Percentiles rank a stretch among this genome's conserved stretches.
These are phyloP conservation scores for Smithsoniella earleae DNA, from an alignment of 163 green algal genomes.

Conservation along the genomic window DNA sequence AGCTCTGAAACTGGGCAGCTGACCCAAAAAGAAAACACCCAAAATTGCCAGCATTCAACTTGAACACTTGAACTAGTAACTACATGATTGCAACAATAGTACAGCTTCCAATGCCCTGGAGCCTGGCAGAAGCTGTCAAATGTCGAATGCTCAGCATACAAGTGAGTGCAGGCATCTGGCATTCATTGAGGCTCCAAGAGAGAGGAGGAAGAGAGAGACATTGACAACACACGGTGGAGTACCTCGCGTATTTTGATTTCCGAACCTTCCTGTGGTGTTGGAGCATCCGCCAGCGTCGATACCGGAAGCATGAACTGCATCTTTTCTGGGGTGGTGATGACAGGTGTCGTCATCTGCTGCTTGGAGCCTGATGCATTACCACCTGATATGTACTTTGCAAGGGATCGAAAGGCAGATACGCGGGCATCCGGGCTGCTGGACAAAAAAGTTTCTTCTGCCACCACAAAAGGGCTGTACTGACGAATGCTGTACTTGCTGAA, in stretches of 20 bases:
- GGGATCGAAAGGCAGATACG: background rate
- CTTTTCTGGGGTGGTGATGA: background rate
- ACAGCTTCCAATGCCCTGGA: too few species aligned
- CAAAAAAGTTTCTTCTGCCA: background rate
- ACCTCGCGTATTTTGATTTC: background rate
- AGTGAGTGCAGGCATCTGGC: too few species aligned
- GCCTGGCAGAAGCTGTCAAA: too few species aligned
- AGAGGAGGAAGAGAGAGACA: too few species aligned
- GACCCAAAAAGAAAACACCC: too few species aligned
- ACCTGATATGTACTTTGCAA: background rate
- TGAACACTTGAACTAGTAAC: too few species aligned
- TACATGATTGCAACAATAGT: too few species aligned
- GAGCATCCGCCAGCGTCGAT: background rate
- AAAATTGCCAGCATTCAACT: too few species aligned
- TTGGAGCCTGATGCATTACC: background rate
- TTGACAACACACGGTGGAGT: background rate
- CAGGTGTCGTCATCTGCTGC: constrained; percentile 10
- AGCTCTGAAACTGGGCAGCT: too few species aligned
- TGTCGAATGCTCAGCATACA: too few species aligned
- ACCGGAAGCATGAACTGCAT: constrained; percentile 18
- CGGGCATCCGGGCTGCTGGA: background rate
- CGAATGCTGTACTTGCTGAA: background rate
- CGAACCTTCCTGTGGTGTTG: background rate
- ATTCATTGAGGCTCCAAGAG: too few species aligned
- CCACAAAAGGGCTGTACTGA: constrained; percentile 9